These are phyloP conservation scores for Turritis glabra DNA, from an alignment of 345 rosid genomes.

Conservation along the genomic window DNA sequence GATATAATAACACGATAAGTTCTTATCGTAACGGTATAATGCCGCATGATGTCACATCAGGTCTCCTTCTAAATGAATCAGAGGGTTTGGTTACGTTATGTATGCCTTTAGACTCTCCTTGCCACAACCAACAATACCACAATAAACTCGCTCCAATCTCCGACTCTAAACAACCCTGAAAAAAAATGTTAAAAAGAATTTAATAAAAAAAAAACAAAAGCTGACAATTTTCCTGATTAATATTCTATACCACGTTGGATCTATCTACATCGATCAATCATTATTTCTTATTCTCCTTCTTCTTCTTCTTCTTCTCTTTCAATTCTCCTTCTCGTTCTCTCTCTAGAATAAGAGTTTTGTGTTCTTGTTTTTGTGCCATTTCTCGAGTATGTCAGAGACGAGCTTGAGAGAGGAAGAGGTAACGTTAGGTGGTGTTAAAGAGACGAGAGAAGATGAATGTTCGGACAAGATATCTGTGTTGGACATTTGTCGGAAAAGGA, in stretches of 20 bases:
- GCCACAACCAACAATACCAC: not conserved
- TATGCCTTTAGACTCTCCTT: slow-evolving; percentile 36
- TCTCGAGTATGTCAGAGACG: slow-evolving; percentile 13
- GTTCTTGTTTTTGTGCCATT: not conserved
- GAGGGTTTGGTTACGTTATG: slow-evolving; percentile 35
- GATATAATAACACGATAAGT: not conserved
- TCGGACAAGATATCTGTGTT: slow-evolving; percentile 13
- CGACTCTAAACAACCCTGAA: slow-evolving; percentile 25
- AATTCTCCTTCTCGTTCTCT: not conserved
- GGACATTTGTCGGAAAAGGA: slow-evolving; percentile 26
- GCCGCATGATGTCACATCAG: not conserved
- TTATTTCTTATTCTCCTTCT: not conserved
- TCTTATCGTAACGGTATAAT: slow-evolving; percentile 17
- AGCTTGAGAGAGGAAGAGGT: slow-evolving; percentile 12
- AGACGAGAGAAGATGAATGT: slow-evolving; percentile 5
- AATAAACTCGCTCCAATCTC: slow-evolving; percentile 34
- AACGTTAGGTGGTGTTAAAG: not conserved
- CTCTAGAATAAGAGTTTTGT: slow-evolving; percentile 4
- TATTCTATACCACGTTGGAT: slow-evolving; percentile 44
- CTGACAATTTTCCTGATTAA: slow-evolving; percentile 42
- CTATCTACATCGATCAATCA: slow-evolving; percentile 36
- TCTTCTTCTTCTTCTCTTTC: not conserved
- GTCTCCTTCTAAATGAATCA: slow-evolving; percentile 15
- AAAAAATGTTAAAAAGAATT: slow-evolving; percentile 22
- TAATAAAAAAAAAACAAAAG: slow-evolving; percentile 17